Evolutionary conservation across 164 flowering plant genomes (phyloP).

Genomic region (Akebia trifoliata): DNA sequence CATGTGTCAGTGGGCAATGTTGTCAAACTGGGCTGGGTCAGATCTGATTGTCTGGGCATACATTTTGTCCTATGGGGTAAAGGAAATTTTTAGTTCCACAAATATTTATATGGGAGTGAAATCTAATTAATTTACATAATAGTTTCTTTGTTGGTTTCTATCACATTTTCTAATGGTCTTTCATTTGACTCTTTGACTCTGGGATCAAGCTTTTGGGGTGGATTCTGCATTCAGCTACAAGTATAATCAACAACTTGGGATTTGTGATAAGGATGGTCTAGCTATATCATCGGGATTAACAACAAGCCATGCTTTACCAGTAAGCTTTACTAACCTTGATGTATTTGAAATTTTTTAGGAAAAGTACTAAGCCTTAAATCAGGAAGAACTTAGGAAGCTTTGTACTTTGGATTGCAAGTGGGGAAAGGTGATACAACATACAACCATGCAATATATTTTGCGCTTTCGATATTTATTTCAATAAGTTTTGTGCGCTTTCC

Average conservation of each 20-base stretch:
- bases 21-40: background rate
- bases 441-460: background rate
- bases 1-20: background rate
- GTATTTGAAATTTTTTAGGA: background rate
- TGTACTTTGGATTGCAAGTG: background rate
- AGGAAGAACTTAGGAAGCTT: background rate
- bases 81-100: background rate
- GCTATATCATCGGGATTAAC: slow-evolving; percentile 77
- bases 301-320: slow-evolving; percentile 86
- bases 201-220: slow-evolving; percentile 76
- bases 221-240: slow-evolving; percentile 97
- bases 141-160: background rate
- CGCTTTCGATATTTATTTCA: background rate
- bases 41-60: background rate
- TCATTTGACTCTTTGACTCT: slow-evolving; percentile 1
- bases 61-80: background rate
- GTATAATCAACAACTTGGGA: slow-evolving; percentile 73
- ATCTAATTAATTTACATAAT: background rate
- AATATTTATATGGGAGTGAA: background rate
- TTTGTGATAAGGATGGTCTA: slow-evolving; percentile 80
- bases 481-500: background rate
- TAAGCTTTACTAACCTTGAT: slow-evolving; percentile 25
- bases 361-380: background rate
- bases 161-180: background rate
- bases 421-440: background rate